phyloP scores from a whole-genome alignment of 169 alveolate species.

The Cardiosporidium cionae region DNA sequence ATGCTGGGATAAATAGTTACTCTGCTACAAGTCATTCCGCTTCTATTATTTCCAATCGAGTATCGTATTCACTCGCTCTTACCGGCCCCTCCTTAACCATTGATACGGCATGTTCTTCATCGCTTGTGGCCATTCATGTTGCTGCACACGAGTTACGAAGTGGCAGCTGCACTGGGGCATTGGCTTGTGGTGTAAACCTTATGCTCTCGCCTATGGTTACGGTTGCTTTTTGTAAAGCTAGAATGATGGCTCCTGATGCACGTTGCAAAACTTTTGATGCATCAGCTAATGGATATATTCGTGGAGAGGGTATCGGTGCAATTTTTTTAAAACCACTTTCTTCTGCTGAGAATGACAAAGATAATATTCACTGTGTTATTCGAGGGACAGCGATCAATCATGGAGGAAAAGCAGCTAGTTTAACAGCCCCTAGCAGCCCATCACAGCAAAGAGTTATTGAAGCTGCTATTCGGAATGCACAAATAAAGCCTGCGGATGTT shows the following conservation, averaged over 20 bases:
- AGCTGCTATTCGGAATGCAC: constrained; percentile 38
- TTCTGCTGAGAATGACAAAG: constrained; percentile 12
- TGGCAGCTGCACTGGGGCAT: constrained; percentile 40
- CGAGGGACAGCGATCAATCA: constrained; percentile 55
- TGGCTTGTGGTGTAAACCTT: constrained; percentile 53
- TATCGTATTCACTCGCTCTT: constrained; percentile 45
- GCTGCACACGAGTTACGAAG: constrained; percentile 32
- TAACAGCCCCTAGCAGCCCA: constrained; percentile 66
- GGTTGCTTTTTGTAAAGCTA: constrained; percentile 57
- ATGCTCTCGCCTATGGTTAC: constrained; percentile 57
- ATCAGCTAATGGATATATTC: constrained; percentile 54
- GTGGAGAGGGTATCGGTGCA: constrained; percentile 58
- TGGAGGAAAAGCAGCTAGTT: constrained; percentile 54
- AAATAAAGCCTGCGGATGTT: constrained; percentile 24
- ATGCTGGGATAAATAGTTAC: constrained; percentile 20
- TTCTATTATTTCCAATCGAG: constrained; percentile 48
- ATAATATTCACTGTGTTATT: constrained; percentile 29
- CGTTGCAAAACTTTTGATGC: constrained; percentile 56
- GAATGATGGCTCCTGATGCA: constrained; percentile 61
- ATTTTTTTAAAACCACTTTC: constrained; percentile 12
- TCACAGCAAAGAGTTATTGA: constrained; percentile 58
- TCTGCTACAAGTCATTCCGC: constrained; percentile 52
- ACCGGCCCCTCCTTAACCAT: constrained; percentile 55
- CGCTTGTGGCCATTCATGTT: constrained; percentile 57
- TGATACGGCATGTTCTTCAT: constrained; percentile 66